Conservation (phyloP, 768 basidiomycete genomes). For the Lentinula sp. region DNA sequence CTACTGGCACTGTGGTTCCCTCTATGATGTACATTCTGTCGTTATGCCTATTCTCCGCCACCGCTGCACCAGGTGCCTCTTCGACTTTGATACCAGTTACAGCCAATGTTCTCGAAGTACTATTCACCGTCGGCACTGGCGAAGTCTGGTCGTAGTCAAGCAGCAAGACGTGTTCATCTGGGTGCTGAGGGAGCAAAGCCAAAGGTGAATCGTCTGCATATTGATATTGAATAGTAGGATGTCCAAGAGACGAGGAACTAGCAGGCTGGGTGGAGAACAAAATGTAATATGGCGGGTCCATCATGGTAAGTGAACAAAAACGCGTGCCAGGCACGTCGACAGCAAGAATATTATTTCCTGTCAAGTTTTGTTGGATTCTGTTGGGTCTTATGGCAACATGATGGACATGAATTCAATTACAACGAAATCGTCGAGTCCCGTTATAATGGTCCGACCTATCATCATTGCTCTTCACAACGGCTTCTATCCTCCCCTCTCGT, state of each 20-base stretch:
- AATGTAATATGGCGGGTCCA: constrained; percentile 52
- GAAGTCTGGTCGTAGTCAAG: constrained; percentile 57
- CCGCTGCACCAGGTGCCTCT: constrained; percentile 67
- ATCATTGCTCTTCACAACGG: constrained; percentile 1
- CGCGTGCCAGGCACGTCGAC: background rate
- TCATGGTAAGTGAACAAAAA: background rate
- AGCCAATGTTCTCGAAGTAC: constrained; percentile 37
- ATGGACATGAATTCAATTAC: background rate
- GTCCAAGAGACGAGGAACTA: constrained; percentile 44
- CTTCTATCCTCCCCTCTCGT: constrained; percentile 9
- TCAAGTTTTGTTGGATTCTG: background rate
- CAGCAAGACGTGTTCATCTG: constrained; percentile 68
- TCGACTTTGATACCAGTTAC: constrained; percentile 59
- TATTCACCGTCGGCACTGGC: constrained; percentile 40
- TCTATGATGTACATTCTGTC: constrained; percentile 74
- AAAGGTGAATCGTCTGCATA: constrained; percentile 74
- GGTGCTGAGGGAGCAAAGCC: constrained; percentile 51
- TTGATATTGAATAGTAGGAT: constrained; percentile 75
- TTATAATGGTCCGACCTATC: background rate
- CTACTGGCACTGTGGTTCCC: constrained; percentile 38
- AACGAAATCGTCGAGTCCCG: background rate
- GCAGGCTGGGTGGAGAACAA: constrained; percentile 46
- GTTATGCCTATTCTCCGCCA: constrained; percentile 46
- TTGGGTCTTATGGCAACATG: constrained; percentile 5
- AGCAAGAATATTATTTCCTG: background rate